Evolutionary conservation across 139 green algal genomes (phyloP).

Genomic region (Chlorella sp.): DNA sequence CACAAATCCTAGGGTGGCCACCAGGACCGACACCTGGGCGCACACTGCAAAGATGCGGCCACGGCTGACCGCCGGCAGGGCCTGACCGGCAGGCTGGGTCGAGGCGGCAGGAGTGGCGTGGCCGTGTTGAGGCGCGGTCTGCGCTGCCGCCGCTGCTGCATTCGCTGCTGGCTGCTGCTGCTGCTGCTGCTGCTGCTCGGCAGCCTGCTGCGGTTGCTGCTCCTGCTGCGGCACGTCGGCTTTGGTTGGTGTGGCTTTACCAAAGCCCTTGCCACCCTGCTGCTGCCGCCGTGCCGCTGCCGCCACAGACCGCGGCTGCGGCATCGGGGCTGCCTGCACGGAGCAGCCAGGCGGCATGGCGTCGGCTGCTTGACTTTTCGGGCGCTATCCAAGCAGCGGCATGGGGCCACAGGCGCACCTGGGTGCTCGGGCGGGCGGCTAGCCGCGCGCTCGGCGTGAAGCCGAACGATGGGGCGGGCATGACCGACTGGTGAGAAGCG

Average conservation of each 20-base stretch:
- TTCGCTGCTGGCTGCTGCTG: not conserved
- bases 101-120: not conserved
- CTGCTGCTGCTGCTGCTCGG: too few relatives aligned
- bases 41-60: conserved; percentile 19
- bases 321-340: not conserved
- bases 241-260: not conserved
- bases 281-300: not conserved
- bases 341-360: not conserved
- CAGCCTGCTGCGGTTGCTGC: not conserved
- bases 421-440: too few relatives aligned
- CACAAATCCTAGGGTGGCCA: conserved; percentile 11
- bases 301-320: not conserved
- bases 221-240: too few relatives aligned
- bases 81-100: not conserved
- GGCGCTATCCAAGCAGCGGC: not conserved
- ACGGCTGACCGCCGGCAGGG: conserved; percentile 24
- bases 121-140: not conserved
- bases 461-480: too few relatives aligned
- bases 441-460: too few relatives aligned
- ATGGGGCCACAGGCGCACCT: too few relatives aligned
- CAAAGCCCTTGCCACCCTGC: conserved; percentile 27
- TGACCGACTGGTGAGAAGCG: too few relatives aligned
- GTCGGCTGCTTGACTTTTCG: not conserved
- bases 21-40: conserved; percentile 30
- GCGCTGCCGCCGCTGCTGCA: too few relatives aligned